Evolutionary conservation across 2,329 filamentous ascomycete species (phyloP).

Genomic region (Dissoconium aciculare): DNA sequence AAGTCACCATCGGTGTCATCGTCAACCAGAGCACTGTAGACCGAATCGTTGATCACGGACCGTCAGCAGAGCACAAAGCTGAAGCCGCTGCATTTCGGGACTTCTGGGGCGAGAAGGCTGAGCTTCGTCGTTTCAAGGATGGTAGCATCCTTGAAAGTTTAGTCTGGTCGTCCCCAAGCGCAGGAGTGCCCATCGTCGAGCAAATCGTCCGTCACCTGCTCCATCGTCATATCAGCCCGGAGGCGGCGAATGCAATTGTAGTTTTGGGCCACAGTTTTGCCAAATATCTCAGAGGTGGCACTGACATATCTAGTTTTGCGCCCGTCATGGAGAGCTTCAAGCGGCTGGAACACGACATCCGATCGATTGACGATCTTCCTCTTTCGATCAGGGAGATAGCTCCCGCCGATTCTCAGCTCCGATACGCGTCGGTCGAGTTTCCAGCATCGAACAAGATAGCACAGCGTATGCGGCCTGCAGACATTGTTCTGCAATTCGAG

Average conservation of each 20-base stretch:
- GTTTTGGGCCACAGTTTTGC: conserved; percentile 35
- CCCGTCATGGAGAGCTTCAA: conserved; percentile 54
- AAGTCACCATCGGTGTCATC: conserved; percentile 50
- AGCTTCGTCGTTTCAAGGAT: conserved; percentile 86
- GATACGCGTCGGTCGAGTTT: conserved; percentile 51
- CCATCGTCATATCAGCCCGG: conserved; percentile 49
- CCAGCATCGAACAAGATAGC: conserved; percentile 34
- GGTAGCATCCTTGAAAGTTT: conserved; percentile 86
- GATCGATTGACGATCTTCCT: conserved; percentile 66
- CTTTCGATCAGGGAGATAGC: conserved; percentile 72
- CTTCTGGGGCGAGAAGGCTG: conserved; percentile 91
- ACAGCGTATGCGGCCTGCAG: conserved; percentile 43
- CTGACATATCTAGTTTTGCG: conserved; percentile 44
- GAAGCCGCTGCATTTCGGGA: conserved; percentile 67
- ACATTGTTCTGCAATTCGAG: conserved; percentile 81
- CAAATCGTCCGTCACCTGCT: conserved; percentile 66
- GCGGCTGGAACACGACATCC: conserved; percentile 60
- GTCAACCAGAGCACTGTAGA: conserved; percentile 58
- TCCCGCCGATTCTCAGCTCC: conserved; percentile 54
- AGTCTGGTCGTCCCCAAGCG: conserved; percentile 55
- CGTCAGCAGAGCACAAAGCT: conserved; percentile 69
- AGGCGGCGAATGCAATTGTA: conserved; percentile 32
- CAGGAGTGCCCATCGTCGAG: conserved; percentile 50
- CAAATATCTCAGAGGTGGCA: conserved; percentile 27
- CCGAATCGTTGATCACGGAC: conserved; percentile 75